Evolutionary conservation across 495 filamentous ascomycete species (phyloP).

Genomic region (Penicillium crystallinum): DNA sequence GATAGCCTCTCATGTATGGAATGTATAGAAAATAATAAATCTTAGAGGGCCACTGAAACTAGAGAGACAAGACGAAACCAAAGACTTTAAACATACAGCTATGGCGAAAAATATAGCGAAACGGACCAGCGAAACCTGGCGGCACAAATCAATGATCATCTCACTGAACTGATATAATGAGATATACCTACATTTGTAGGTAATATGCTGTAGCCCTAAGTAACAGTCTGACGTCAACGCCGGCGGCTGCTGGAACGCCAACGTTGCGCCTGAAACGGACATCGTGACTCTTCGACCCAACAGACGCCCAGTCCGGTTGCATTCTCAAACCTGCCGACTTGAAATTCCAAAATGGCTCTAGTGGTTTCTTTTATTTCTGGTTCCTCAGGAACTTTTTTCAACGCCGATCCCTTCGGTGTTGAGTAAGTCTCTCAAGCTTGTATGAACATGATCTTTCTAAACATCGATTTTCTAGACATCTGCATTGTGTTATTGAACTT

Average conservation of each 20-base stretch:
- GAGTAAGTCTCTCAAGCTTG: background rate
- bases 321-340: conserved; percentile 4
- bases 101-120: background rate
- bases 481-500: background rate
- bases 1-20: background rate
- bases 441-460: background rate
- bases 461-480: background rate
- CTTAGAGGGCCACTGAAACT: too few relatives aligned
- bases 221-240: conserved; percentile 29
- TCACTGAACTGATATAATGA: too few relatives aligned
- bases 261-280: conserved; percentile 16
- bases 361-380: background rate
- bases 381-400: background rate
- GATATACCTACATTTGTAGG: too few relatives aligned
- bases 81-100: background rate
- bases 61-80: background rate
- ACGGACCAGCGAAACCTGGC: background rate
- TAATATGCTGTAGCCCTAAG: conserved; percentile 3
- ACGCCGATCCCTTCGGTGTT: background rate
- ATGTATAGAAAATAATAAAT: background rate
- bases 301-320: conserved; percentile 4
- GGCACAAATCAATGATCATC: background rate
- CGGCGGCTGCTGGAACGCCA: conserved; percentile 27
- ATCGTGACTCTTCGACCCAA: conserved; percentile 13
- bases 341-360: background rate